Evolutionary conservation across 2,329 filamentous ascomycete species (phyloP), one percentile per base, ranked within the genome.

Genomic region (Fusarium lateritium): DNA sequence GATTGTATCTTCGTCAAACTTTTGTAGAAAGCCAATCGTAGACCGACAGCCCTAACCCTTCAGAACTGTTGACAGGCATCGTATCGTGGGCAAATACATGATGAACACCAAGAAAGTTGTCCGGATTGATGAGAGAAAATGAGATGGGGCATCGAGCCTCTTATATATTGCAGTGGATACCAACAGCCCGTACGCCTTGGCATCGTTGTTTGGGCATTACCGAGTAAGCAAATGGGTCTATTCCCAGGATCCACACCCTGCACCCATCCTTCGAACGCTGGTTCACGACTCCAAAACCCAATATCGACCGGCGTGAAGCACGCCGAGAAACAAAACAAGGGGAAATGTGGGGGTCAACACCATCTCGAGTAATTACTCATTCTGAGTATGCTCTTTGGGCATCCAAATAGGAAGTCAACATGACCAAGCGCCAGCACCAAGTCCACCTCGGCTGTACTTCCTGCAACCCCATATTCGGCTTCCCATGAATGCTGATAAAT

Each of bases 161-260:
- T 68, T 70, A 70, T 70, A 70, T 65, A 53, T 56, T 39, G 47
- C 40, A 19, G 36, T 33, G 55, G 46, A 22, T 45, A 60, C 56
- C 26, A 49, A 17, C 42, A 52, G 11, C 15, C 24, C 44, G 28
- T 38, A 17, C 50, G 58, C 58, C 49, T 34, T 31, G 44, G n/a
- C 50, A 40, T n/a, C 21, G 36, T 10, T 55, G 39, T 51, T 45
- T 43, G 39, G 55, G 38, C 43, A 63, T 50, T 50, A 51, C 51
- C 38, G 59, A 56, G 53, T 56, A 70, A 43, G 43, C 26, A 19
- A 26, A 54, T 36, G 63, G 52, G 51, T 44, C 47, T 57, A 26
- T 40, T 53, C 50, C 22, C 31, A 54, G 42, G 31, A 39, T 70
- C 67, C 67, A 61, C 67, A 60, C 24, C 28, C 33, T 42, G 42